A percentile compares a stretch with the other conserved stretches of the same genome.
These are phyloP conservation scores for Scedosporium minutisporum DNA, from an alignment of 2,329 filamentous ascomycete genomes.

Conservation along the genomic window DNA sequence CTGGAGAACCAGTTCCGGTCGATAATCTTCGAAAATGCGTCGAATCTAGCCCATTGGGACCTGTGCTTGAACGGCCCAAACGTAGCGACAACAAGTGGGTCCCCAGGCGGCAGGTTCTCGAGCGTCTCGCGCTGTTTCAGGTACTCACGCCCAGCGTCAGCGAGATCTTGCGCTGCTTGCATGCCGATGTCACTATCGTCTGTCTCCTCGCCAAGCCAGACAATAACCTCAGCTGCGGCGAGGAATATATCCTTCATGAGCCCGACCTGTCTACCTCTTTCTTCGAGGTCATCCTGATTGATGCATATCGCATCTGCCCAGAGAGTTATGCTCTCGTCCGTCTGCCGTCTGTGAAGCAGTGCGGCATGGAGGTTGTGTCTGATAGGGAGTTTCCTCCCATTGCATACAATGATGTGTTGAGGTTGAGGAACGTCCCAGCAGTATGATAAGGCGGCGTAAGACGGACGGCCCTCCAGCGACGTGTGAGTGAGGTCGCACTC, in stretches of 20 bases:
- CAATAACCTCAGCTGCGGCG: conserved; percentile 9
- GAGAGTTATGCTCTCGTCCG: not conserved
- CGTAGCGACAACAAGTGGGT: not conserved
- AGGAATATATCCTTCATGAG: conserved; percentile 11
- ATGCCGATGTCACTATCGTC: conserved; percentile 7
- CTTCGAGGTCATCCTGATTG: conserved; percentile 11
- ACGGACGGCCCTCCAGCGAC: not conserved
- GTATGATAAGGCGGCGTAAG: not conserved
- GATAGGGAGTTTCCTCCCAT: not conserved
- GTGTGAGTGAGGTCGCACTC: conserved; percentile 11
- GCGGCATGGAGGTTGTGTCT: conserved; percentile 4
- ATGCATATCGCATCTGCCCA: conserved; percentile 15
- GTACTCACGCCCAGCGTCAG: not conserved
- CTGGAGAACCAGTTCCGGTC: not conserved
- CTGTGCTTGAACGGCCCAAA: not conserved
- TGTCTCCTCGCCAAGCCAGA: conserved; percentile 10
- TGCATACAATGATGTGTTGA: not conserved
- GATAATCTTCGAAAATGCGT: not conserved
- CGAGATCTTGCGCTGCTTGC: not conserved
- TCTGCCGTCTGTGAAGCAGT: not conserved
- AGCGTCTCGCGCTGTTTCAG: not conserved
- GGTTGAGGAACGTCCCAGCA: not conserved
- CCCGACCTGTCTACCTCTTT: conserved; percentile 12
- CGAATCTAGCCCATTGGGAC: not conserved
- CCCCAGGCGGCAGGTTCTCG: not conserved